Evolutionary conservation across 257 asterid genomes (phyloP).

Genomic region (Solanum pinnatisectum): DNA sequence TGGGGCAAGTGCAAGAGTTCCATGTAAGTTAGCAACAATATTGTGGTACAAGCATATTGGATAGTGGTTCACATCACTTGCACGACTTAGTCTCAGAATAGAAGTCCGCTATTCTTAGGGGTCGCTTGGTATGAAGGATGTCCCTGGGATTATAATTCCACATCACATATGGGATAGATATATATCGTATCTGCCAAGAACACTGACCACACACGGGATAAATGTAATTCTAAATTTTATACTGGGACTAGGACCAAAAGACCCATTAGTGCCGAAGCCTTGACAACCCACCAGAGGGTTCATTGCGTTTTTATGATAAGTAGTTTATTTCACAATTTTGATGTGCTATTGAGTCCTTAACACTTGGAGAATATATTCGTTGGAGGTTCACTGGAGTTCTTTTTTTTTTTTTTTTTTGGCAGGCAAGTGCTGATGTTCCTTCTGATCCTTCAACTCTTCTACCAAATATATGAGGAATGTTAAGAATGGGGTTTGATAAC

Average conservation of each 20-base stretch:
- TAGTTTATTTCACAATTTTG: neutral
- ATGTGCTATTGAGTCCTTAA: neutral
- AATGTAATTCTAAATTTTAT: neutral
- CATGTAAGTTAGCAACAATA: neutral
- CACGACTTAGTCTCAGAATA: neutral
- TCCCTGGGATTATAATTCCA: neutral
- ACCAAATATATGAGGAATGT: constrained; percentile 40
- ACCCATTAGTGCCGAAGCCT: neutral
- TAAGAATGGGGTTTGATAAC: neutral
- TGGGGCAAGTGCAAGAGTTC: neutral
- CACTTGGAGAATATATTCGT: neutral
- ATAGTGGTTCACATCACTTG: neutral
- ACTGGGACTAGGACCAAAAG: neutral
- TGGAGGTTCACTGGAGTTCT: neutral
- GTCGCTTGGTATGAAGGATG: neutral
- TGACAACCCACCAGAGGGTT: neutral
- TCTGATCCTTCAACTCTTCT: constrained; percentile 55
- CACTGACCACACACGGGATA: neutral
- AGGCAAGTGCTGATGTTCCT: constrained; percentile 53
- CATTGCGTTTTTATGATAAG: neutral
- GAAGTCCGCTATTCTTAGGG: neutral
- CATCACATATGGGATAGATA: neutral
- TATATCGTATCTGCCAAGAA: neutral
- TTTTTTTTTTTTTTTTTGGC: constrained; percentile 8
- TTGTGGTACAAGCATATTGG: neutral